Conservation (phyloP, 2,329 filamentous ascomycete species). For the Huntiella bhutanensis region DNA sequence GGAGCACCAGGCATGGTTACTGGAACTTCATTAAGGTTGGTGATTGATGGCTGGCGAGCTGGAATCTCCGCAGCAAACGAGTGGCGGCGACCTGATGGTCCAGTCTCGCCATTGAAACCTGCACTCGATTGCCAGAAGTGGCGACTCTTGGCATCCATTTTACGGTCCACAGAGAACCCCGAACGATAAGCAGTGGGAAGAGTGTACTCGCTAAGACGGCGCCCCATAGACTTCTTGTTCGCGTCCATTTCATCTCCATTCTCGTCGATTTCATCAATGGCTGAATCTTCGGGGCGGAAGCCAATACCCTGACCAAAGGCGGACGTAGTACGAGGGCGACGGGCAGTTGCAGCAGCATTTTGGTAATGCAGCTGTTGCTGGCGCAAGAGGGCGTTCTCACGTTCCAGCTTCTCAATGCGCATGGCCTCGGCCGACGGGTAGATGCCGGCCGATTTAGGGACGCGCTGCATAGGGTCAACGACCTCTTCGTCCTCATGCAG, state of each 20-base stretch:
- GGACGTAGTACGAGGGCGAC: slow-evolving; percentile 23
- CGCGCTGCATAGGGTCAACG: slow-evolving; percentile 27
- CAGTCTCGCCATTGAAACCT: slow-evolving; percentile 44
- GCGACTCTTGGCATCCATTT: slow-evolving; percentile 42
- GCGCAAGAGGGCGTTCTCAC: slow-evolving; percentile 43
- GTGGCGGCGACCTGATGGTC: slow-evolving; percentile 53
- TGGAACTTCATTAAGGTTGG: slow-evolving; percentile 25
- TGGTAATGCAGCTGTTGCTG: slow-evolving; percentile 35
- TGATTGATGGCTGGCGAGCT: slow-evolving; percentile 43
- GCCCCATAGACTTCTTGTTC: slow-evolving; percentile 25
- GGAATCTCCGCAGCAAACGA: slow-evolving; percentile 52
- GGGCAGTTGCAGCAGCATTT: slow-evolving; percentile 18
- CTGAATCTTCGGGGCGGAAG: slow-evolving; percentile 35
- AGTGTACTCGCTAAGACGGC: slow-evolving; percentile 40
- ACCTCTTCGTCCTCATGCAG: slow-evolving; percentile 54
- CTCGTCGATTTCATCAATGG: slow-evolving; percentile 55
- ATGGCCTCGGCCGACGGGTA: slow-evolving; percentile 39
- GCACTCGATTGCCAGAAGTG: slow-evolving; percentile 53
- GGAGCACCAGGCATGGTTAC: background rate
- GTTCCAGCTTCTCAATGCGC: slow-evolving; percentile 41
- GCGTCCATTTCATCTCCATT: slow-evolving; percentile 29
- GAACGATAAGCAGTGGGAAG: slow-evolving; percentile 25
- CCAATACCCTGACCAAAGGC: slow-evolving; percentile 34
- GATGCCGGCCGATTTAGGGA: slow-evolving; percentile 17
- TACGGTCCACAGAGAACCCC: slow-evolving; percentile 36